phyloP scores from a whole-genome alignment of 2,329 filamentous ascomycete genomes.

The Sporothrix humicola region DNA sequence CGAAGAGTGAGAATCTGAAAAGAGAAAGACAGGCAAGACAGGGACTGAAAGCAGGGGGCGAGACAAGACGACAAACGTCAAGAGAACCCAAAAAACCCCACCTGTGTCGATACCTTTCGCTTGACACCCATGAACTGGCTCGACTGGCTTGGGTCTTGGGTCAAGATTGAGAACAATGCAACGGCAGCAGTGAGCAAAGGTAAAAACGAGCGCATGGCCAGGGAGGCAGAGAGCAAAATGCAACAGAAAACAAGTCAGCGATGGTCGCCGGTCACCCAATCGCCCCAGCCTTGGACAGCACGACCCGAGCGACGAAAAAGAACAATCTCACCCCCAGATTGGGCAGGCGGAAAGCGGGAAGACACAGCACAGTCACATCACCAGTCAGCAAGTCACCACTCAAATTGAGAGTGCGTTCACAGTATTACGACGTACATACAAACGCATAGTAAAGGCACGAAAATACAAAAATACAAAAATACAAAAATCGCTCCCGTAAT shows the following conservation, averaged over 20 bases:
- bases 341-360: no score
- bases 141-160: not conserved
- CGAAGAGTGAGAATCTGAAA: no score
- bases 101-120: not conserved
- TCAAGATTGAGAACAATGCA: not conserved
- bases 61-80: no score
- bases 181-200: constrained; percentile 1
- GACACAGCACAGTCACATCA: no score
- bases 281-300: not conserved
- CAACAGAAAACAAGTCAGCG: not conserved
- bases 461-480: no score
- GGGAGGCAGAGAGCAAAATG: not conserved
- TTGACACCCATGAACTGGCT: not conserved
- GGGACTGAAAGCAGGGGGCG: not conserved
- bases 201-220: not conserved
- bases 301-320: no score
- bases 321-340: no score
- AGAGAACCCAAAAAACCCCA: not conserved
- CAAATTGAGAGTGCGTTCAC: no score
- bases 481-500: not conserved
- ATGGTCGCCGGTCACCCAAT: not conserved
- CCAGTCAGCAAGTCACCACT: no score
- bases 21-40: not conserved
- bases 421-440: not conserved
- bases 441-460: not conserved